These are phyloP conservation scores for Vigna radiata DNA, from an alignment of 306 rosid genomes.

Conservation along the genomic window DNA sequence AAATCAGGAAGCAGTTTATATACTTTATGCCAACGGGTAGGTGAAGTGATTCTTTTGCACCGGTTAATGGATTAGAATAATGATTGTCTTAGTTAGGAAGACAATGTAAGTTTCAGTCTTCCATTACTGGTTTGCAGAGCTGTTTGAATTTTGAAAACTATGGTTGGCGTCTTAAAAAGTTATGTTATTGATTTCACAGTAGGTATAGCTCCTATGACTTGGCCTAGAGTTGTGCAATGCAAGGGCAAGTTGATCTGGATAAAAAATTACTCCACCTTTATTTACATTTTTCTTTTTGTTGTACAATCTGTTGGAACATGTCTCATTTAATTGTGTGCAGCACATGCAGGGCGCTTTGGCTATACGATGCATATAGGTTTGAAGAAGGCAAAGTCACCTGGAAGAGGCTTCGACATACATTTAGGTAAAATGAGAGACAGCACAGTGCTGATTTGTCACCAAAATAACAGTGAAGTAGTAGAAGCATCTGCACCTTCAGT, in stretches of 20 bases:
- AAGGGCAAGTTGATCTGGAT: constrained; percentile 9
- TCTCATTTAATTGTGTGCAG: constrained; percentile 18
- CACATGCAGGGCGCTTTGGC: constrained; percentile 35
- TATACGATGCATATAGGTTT: constrained; percentile 28
- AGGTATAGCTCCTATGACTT: background rate
- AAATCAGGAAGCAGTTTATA: constrained; percentile 7
- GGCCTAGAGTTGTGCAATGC: background rate
- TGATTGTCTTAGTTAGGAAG: constrained; percentile 28
- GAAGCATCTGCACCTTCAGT: constrained; percentile 47
- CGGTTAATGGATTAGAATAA: constrained; percentile 8
- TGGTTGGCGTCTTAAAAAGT: background rate
- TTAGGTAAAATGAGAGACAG: constrained; percentile 31
- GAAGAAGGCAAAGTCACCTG: constrained; percentile 28
- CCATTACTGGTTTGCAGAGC: background rate
- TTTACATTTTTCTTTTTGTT: background rate
- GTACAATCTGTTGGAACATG: constrained; percentile 4
- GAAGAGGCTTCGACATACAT: constrained; percentile 30
- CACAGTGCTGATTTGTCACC: constrained; percentile 36
- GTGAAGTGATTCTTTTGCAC: constrained; percentile 27
- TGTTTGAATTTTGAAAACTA: constrained; percentile 18
- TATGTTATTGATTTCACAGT: constrained; percentile 13
- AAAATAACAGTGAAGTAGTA: constrained; percentile 34
- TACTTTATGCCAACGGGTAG: background rate
- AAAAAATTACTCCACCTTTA: background rate
- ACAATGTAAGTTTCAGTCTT: background rate